A percentile compares a stretch with the other conserved stretches of the same genome.
Evolutionary conservation across 306 rosid genomes (phyloP).

Genomic region (Potentilla sterilis): DNA sequence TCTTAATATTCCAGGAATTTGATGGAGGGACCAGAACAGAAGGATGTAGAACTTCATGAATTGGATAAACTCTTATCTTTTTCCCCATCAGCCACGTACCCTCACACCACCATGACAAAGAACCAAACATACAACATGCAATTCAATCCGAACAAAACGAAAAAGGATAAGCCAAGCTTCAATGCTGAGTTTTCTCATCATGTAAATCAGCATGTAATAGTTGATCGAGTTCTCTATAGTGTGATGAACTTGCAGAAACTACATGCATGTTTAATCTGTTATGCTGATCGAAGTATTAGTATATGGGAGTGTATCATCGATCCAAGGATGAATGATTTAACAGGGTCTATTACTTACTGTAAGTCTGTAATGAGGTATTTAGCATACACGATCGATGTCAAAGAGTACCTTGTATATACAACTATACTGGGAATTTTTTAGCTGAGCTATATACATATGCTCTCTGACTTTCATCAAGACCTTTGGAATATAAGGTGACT

Average conservation of each 20-base stretch:
- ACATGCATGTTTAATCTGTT: neutral
- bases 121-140: neutral
- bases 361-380: neutral
- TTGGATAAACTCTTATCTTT: conserved; percentile 55
- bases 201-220: neutral
- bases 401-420: neutral
- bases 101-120: conserved; percentile 5
- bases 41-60: conserved; percentile 25
- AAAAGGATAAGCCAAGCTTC: neutral
- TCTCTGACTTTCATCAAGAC: conserved; percentile 31
- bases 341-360: neutral
- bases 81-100: conserved; percentile 51
- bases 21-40: conserved; percentile 51
- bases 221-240: neutral
- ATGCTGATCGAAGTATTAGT: neutral
- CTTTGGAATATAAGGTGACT: conserved; percentile 18
- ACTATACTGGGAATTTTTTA: neutral
- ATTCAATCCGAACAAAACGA: neutral
- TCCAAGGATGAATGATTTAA: neutral
- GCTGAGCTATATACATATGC: neutral
- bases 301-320: neutral
- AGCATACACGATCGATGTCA: neutral
- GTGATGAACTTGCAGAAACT: neutral
- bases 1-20: conserved; percentile 48
- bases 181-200: neutral